phyloP scores from a whole-genome alignment of 2,329 filamentous ascomycete species.

The Coleophoma eucalyptorum region DNA sequence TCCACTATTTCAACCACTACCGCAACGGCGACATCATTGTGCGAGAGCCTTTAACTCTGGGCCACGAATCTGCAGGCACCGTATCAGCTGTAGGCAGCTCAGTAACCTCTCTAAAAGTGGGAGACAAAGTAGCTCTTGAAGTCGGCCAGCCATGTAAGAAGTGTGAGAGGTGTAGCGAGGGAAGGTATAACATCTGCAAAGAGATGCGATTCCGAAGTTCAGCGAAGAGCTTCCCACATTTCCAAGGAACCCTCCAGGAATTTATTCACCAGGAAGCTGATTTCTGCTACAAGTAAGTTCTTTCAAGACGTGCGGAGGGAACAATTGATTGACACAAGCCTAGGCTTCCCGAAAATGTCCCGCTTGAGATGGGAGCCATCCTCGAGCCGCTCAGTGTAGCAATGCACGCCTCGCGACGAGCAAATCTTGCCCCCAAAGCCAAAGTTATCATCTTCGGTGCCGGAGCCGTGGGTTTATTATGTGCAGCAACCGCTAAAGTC shows the following conservation, averaged over 20 bases:
- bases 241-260: constrained; percentile 28
- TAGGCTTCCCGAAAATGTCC: constrained; percentile 48
- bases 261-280: constrained; percentile 85
- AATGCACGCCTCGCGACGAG: constrained; percentile 81
- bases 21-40: constrained; percentile 97
- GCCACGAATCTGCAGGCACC: constrained; percentile 87
- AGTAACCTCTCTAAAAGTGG: constrained; percentile 72
- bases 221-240: constrained; percentile 29
- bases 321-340: background rate
- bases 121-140: constrained; percentile 91
- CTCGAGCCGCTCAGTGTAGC: constrained; percentile 89
- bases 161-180: constrained; percentile 86
- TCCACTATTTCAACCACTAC: constrained; percentile 96
- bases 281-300: constrained; percentile 78
- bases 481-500: constrained; percentile 41
- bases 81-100: constrained; percentile 77
- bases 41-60: constrained; percentile 79
- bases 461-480: constrained; percentile 77
- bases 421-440: constrained; percentile 74
- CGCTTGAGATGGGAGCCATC: constrained; percentile 84
- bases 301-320: background rate
- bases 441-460: constrained; percentile 87
- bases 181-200: constrained; percentile 93
- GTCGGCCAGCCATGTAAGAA: constrained; percentile 87
- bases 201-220: constrained; percentile 32